Conservation (phyloP, 768 basidiomycete genomes). For the Xerocomus brunneocitrinus region DNA sequence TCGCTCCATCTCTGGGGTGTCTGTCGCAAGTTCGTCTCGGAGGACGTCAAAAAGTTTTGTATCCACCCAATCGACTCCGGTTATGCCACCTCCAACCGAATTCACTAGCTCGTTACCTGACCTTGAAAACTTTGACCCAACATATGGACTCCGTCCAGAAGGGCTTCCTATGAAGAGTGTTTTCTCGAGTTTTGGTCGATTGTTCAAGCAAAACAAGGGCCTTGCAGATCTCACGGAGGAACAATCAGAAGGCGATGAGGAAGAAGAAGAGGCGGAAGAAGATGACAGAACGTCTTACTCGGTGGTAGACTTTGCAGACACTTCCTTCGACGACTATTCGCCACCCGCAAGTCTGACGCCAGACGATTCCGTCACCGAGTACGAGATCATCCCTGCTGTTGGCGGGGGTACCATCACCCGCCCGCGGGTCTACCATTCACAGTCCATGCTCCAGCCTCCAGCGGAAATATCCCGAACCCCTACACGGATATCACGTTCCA, state of each 20-base stretch:
- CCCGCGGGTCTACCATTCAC: slow-evolving; percentile 81
- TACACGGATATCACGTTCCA: slow-evolving; percentile 12
- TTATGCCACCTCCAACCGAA: slow-evolving; percentile 19
- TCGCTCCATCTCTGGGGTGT: slow-evolving; percentile 40
- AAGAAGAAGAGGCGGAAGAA: slow-evolving; percentile 37
- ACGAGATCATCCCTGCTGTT: slow-evolving; percentile 87
- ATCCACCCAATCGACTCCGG: slow-evolving; percentile 19
- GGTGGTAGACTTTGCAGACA: slow-evolving; percentile 67
- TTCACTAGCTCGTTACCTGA: slow-evolving; percentile 33
- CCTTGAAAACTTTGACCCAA: slow-evolving; percentile 90
- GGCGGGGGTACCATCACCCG: slow-evolving; percentile 86
- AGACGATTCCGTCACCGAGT: slow-evolving; percentile 53
- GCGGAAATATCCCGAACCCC: slow-evolving; percentile 14
- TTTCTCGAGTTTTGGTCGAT: slow-evolving; percentile 70
- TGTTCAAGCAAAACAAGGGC: slow-evolving; percentile 65
- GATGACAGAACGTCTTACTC: slow-evolving; percentile 46
- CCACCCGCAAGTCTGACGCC: slow-evolving; percentile 41
- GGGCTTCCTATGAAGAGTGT: slow-evolving; percentile 81
- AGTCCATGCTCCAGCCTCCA: slow-evolving; percentile 63
- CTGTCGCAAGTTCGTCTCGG: slow-evolving; percentile 32
- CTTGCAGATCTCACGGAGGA: slow-evolving; percentile 82
- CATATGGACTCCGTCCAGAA: slow-evolving; percentile 92
- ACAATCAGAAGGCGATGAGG: slow-evolving; percentile 36
- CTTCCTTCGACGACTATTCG: slow-evolving; percentile 42
- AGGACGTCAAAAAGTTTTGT: slow-evolving; percentile 20